Conservation (phyloP, 441 rosid species). For the Populus trichocarpa region DNA sequence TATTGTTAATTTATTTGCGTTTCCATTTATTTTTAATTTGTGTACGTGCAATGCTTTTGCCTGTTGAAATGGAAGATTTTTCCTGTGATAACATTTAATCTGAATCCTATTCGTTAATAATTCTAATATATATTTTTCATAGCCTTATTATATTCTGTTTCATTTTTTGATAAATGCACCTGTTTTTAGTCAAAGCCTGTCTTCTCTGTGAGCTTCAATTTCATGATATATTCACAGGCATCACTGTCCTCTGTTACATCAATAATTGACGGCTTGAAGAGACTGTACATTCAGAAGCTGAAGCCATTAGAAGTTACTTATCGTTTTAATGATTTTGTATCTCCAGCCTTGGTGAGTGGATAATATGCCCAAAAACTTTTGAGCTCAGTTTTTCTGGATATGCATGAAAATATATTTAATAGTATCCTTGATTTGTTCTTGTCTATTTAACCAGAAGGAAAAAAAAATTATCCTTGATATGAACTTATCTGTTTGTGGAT, state of each 20-base stretch:
- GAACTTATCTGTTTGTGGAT: conserved; percentile 8
- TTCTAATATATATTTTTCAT: not conserved
- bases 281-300: conserved; percentile 78
- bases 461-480: not conserved
- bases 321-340: conserved; percentile 84
- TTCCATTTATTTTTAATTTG: not conserved
- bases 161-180: not conserved
- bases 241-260: conserved; percentile 89
- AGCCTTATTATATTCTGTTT: not conserved
- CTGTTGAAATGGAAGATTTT: not conserved
- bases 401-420: conserved; percentile 7
- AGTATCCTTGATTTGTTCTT: conserved; percentile 5
- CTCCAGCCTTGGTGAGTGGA: conserved; percentile 67
- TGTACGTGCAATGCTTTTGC: not conserved
- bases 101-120: not conserved
- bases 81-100: not conserved
- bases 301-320: conserved; percentile 90
- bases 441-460: not conserved
- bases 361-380: not conserved
- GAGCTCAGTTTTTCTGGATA: conserved; percentile 2
- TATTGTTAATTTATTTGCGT: not conserved
- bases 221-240: conserved; percentile 42
- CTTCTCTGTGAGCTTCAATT: conserved; percentile 6
- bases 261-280: conserved; percentile 87
- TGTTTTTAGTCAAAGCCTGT: not conserved